Evolutionary conservation across 2,329 filamentous ascomycete genomes (phyloP).

Genomic region (Claviceps maximensis): DNA sequence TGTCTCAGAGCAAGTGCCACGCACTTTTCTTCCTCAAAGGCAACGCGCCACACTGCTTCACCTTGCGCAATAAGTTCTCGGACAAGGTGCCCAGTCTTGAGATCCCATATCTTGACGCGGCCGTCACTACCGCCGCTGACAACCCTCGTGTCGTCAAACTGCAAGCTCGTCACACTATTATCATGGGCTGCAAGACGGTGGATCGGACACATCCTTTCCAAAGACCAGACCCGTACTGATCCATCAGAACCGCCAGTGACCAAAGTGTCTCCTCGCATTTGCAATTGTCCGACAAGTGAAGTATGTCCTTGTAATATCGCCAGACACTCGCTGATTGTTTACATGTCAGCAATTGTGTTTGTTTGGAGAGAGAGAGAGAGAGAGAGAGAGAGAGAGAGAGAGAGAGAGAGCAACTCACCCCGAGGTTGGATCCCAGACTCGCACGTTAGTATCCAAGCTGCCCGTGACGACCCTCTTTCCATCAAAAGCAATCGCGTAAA

Average conservation of each 20-base stretch:
- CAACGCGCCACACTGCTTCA: constrained; percentile 93
- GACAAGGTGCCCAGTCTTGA: constrained; percentile 81
- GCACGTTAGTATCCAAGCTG: constrained; percentile 88
- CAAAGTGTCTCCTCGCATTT: constrained; percentile 87
- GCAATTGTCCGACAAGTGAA: constrained; percentile 87
- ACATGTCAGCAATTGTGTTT: background rate
- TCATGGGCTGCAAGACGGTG: constrained; percentile 93
- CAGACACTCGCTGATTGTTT: constrained; percentile 50
- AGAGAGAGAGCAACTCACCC: constrained; percentile 41
- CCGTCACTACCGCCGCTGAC: constrained; percentile 94
- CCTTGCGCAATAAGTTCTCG: constrained; percentile 83
- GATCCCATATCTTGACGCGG: constrained; percentile 96
- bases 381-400: background rate
- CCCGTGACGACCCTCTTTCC: constrained; percentile 87
- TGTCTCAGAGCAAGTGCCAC: constrained; percentile 84
- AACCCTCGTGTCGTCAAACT: constrained; percentile 91
- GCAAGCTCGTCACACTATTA: constrained; percentile 93
- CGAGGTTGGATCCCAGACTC: constrained; percentile 87
- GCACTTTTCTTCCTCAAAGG: constrained; percentile 96
- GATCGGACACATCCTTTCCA: constrained; percentile 81
- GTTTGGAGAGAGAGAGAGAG: background rate
- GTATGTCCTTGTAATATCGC: constrained; percentile 94
- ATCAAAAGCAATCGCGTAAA: constrained; percentile 97
- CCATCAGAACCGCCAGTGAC: constrained; percentile 95
- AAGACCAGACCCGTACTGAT: constrained; percentile 89